These are phyloP conservation scores for Aspergillus phoenicis DNA, from an alignment of 2,329 filamentous ascomycete species.

Conservation along the genomic window DNA sequence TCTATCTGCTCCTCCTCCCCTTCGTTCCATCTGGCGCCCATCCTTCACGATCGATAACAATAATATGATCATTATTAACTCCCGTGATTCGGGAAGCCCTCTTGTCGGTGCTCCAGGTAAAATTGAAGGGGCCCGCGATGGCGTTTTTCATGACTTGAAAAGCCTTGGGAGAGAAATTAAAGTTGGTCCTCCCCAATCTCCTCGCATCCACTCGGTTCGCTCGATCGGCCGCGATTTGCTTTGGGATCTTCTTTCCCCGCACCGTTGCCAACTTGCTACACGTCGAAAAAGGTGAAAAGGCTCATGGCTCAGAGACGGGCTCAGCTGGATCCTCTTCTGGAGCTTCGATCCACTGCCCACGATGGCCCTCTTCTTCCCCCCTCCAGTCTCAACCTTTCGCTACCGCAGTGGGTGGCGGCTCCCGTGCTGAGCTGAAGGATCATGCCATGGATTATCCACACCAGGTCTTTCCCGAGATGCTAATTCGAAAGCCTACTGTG, in stretches of 20 bases:
- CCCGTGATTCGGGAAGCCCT: not conserved
- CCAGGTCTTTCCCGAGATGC: slow-evolving; percentile 3
- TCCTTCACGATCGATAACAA: slow-evolving; percentile 1
- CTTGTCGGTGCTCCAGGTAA: slow-evolving; percentile 4
- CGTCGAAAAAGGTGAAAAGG: not conserved
- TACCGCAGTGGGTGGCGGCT: not conserved
- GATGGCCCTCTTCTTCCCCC: not conserved
- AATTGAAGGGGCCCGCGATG: slow-evolving; percentile 18
- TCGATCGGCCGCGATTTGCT: slow-evolving; percentile 23
- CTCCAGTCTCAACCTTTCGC: not conserved
- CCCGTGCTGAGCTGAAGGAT: slow-evolving; percentile 5
- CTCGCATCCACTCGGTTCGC: slow-evolving; percentile 18
- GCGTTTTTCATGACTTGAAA: slow-evolving; percentile 19
- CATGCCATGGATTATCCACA: slow-evolving; percentile 8
- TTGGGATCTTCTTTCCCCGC: slow-evolving; percentile 28
- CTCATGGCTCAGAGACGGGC: not conserved
- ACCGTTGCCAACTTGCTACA: slow-evolving; percentile 20
- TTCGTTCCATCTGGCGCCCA: not conserved
- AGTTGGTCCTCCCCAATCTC: slow-evolving; percentile 23
- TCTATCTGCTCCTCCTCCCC: not conserved
- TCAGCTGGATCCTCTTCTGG: slow-evolving; percentile 7
- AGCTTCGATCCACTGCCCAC: slow-evolving; percentile 3
- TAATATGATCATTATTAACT: not conserved
- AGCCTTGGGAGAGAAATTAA: slow-evolving; percentile 23
- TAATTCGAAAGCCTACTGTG: not conserved